Base-by-base conservation (phyloP, 148 eudicot species). In the Suaeda aralocaspica region DNA sequence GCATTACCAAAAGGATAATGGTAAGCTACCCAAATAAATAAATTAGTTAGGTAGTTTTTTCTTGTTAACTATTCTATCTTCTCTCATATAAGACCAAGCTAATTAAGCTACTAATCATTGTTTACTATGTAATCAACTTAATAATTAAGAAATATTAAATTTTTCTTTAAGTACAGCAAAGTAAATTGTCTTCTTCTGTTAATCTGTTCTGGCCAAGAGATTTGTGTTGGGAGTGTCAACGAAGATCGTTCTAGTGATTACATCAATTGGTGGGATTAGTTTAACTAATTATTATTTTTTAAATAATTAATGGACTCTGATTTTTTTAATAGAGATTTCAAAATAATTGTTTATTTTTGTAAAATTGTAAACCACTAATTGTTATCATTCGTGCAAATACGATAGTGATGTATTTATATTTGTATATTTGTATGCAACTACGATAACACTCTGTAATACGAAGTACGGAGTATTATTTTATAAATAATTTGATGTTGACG, bases 211-310 rank as follows among this genome's bases (percentile, higher is more conserved):
- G 67, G 63, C 59, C 26, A 44, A 29, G 44, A 41, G 49, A 48
- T 49, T 44, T 70, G 24, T 69, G 51, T 49, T 57, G 46, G 25
- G 50, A n/a, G 12, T 48, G 49, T 42, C 64, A 9, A 63, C 50
- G 51, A 58, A n/a, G 15, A 45, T 24, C 39, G 24, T 58, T 31
- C 66, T 49, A 21, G 1, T 53, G 58, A 46, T 8, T 66, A 8
- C 58, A 41, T 34, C 7, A 66, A 50, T 42, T 67, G 19, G 59
- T 67, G 49, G 66, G 76, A 57, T 73, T 72, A 72, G 80, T 72
- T 72, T 42, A 67, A 46, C 80, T 72, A 60, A 21, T 48, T 39
- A 39, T 59, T 63, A 57, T 39, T 28, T 50, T 59, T 63, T 65
- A 18, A 58, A 59, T 63, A 39, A 65, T 45, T 26, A n/a, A 25